Base-by-base conservation (phyloP, 768 basidiomycete genomes). In the Xerocomellus chrysenteron region DNA sequence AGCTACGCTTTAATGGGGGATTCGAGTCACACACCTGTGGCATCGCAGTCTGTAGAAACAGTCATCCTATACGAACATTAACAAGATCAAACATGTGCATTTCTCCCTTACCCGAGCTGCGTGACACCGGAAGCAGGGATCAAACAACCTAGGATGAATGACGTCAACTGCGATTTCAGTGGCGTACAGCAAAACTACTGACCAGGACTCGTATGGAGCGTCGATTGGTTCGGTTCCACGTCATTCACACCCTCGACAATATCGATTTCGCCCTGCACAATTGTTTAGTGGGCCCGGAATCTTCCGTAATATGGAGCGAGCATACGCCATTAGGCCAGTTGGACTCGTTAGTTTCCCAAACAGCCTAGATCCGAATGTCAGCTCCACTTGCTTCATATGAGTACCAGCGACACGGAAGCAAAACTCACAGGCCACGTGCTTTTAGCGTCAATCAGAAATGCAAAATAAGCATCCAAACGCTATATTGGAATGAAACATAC, bases 141-240 rank as follows among this genome's bases (percentile, higher is more conserved):
- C 4, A 65, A 54, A 43, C 71, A 72, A 42, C 55, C 71, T 71
- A 46, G 13, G 6, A 36, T 32, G 16, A 35, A 9, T 21, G 2
- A 21, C 16, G 19, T 53, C n/a, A 54, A 26, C 28, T 21, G 37
- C 24, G 3, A 24, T 12, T 5, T 39, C 16, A 12, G 19, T 28
- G 9, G 13, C 7, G 17, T 19, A 26, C 14, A 21, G 37, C 10
- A 46, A 26, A 26, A 17, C 5, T 32, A 50, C 74, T 46, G 55
- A 79, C 82, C 73, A 12, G 80, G 60, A 52, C 72, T 73, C 5
- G 85, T 86, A 66, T 88, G 87, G 39, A 88, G 72, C 0, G 84
- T 80, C 2, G 76, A 74, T 55, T 76, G 73, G 62, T 85, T 82
- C 3, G 81, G 77, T 14, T 70, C 69, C 52, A 78, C 72, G 61